Conservation (phyloP, 1,284 basidiomycete species). For the Tilletia caries region DNA sequence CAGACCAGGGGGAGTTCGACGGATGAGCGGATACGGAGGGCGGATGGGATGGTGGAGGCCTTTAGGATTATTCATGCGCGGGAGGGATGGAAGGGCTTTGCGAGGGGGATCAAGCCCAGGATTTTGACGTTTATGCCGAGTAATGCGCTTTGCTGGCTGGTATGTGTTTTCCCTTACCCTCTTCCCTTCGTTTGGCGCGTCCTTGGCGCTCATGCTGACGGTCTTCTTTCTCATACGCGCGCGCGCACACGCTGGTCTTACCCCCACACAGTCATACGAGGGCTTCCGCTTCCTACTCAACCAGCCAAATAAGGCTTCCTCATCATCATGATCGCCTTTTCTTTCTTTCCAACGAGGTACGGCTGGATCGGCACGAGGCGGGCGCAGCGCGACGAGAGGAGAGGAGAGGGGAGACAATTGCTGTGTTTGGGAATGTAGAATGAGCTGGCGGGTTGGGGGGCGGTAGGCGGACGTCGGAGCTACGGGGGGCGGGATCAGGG, state of each 20-base stretch:
- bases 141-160: slow-evolving; percentile 92
- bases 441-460: no score
- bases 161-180: slow-evolving; percentile 16
- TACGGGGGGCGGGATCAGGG: no score
- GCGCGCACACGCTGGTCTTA: no score
- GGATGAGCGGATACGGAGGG: slow-evolving; percentile 78
- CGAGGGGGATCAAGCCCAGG: slow-evolving; percentile 81
- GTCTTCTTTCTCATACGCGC: not conserved
- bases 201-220: no score
- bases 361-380: no score
- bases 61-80: slow-evolving; percentile 79
- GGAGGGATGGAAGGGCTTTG: slow-evolving; percentile 81
- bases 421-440: no score
- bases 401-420: no score
- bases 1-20: slow-evolving; percentile 84
- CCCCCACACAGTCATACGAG: slow-evolving; percentile 48
- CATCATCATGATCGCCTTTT: not conserved
- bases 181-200: not conserved
- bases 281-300: slow-evolving; percentile 51
- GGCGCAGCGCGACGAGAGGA: no score
- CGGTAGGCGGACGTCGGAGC: no score
- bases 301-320: slow-evolving; percentile 24
- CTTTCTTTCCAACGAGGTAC: not conserved
- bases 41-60: slow-evolving; percentile 81
- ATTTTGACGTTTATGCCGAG: slow-evolving; percentile 95